Evolutionary conservation across 2,329 filamentous ascomycete genomes (phyloP).

Genomic region (Calonectria pseudoreteaudii): DNA sequence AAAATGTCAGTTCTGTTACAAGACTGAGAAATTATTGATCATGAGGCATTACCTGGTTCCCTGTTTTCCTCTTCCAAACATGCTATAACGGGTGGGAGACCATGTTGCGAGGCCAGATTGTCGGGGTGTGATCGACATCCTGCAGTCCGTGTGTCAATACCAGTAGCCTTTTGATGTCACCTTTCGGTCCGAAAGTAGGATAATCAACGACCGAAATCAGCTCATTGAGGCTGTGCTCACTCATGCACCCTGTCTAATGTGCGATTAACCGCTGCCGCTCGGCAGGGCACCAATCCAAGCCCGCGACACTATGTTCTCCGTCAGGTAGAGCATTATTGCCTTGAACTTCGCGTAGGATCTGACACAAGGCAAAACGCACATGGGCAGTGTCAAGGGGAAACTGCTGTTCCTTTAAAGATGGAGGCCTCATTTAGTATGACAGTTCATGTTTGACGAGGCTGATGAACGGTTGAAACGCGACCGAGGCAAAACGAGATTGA

Average conservation of each 20-base stretch:
- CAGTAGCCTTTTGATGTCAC: background rate
- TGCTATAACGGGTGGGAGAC: background rate
- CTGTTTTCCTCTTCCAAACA: background rate
- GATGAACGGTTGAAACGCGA: background rate
- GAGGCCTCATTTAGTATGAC: background rate
- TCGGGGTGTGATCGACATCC: background rate
- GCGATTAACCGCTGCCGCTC: background rate
- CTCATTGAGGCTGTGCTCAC: conserved; percentile 1
- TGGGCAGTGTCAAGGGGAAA: background rate
- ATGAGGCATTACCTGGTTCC: background rate
- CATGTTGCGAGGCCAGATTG: background rate
- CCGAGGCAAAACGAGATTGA: background rate
- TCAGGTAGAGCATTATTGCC: background rate
- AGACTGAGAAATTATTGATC: background rate
- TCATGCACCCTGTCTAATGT: background rate
- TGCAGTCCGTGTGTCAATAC: background rate
- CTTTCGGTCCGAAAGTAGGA: background rate
- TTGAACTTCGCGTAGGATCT: too few relatives aligned
- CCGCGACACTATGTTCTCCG: background rate
- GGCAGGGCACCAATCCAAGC: conserved; percentile 1
- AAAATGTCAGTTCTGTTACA: background rate
- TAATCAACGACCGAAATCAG: background rate
- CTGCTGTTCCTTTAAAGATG: background rate
- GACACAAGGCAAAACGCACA: background rate
- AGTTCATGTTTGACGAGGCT: background rate